Evolutionary conservation across 805 yeast species (phyloP).

Genomic region (Osmozyma mogii): DNA sequence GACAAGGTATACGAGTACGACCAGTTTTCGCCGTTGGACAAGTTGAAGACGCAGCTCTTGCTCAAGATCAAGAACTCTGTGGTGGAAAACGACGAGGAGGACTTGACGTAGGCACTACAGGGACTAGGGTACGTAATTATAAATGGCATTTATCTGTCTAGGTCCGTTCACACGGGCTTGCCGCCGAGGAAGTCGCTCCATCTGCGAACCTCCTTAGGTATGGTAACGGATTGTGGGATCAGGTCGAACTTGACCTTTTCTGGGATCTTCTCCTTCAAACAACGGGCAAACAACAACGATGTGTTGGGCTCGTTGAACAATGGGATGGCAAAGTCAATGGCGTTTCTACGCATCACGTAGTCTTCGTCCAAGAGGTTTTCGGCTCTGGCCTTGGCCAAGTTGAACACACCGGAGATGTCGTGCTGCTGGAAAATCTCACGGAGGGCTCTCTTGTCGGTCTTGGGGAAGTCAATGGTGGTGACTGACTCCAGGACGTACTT

Average conservation of each 20-base stretch:
- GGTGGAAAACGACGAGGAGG: conserved; percentile 63
- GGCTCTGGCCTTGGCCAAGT: conserved; percentile 86
- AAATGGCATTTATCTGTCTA: too few relatives aligned
- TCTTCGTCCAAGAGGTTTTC: conserved; percentile 78
- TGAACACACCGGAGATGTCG: conserved; percentile 82
- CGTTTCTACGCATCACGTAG: conserved; percentile 97
- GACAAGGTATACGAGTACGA: conserved; percentile 75
- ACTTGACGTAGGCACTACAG: conserved; percentile 26
- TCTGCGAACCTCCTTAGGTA: conserved; percentile 83
- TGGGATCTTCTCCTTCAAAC: conserved; percentile 63
- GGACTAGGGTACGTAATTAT: neutral
- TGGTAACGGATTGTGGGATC: conserved; percentile 35
- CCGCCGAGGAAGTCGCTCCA: conserved; percentile 98
- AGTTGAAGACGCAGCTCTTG: conserved; percentile 79
- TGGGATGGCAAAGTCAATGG: conserved; percentile 96
- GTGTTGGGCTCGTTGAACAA: conserved; percentile 96
- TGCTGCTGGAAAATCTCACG: conserved; percentile 88
- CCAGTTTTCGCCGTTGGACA: conserved; percentile 81
- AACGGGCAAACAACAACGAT: conserved; percentile 75
- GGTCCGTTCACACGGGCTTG: conserved; percentile 82
- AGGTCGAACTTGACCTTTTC: conserved; percentile 43
- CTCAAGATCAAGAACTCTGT: conserved; percentile 73
- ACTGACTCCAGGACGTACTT: conserved; percentile 39
- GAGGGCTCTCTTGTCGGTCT: conserved; percentile 83
- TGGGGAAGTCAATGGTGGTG: conserved; percentile 81